phyloP scores from a whole-genome alignment of 176 grass and related monocot species.

The Carex myosuroides region DNA sequence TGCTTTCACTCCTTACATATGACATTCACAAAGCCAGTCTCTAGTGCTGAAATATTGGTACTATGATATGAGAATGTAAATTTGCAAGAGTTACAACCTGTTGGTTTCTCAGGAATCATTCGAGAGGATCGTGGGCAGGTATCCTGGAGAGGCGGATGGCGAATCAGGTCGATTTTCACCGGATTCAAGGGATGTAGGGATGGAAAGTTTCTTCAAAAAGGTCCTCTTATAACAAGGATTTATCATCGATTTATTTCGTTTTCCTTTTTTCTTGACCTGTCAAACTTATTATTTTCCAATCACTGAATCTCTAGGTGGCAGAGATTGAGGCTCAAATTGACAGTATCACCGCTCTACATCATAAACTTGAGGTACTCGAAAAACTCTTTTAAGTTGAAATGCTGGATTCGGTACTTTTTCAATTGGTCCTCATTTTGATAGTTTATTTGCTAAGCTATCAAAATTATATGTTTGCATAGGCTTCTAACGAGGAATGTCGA shows the following conservation, averaged over 20 bases:
- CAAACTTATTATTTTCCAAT: background rate
- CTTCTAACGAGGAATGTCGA: constrained; percentile 34
- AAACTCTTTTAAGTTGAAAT: background rate
- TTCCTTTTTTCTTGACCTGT: background rate
- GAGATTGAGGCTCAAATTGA: constrained; percentile 41
- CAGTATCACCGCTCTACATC: constrained; percentile 17
- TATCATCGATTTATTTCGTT: background rate
- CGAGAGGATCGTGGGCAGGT: constrained; percentile 35
- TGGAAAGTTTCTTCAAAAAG: constrained; percentile 41
- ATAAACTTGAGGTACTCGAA: constrained; percentile 33
- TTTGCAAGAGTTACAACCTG: background rate
- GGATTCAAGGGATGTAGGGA: constrained; percentile 25
- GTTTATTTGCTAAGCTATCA: background rate
- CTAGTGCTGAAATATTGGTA: background rate
- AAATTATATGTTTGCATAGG: constrained; percentile 12
- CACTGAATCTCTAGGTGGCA: constrained; percentile 27
- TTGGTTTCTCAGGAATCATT: constrained; percentile 37
- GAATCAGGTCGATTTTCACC: constrained; percentile 14
- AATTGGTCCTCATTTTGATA: background rate
- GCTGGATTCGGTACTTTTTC: background rate
- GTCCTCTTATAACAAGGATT: background rate
- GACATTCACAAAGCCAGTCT: background rate
- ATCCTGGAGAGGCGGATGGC: constrained; percentile 26
- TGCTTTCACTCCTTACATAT: background rate
- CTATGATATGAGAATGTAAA: background rate